Base-by-base conservation (phyloP, 805 yeast genomes). In the Starmerella davenportii region DNA sequence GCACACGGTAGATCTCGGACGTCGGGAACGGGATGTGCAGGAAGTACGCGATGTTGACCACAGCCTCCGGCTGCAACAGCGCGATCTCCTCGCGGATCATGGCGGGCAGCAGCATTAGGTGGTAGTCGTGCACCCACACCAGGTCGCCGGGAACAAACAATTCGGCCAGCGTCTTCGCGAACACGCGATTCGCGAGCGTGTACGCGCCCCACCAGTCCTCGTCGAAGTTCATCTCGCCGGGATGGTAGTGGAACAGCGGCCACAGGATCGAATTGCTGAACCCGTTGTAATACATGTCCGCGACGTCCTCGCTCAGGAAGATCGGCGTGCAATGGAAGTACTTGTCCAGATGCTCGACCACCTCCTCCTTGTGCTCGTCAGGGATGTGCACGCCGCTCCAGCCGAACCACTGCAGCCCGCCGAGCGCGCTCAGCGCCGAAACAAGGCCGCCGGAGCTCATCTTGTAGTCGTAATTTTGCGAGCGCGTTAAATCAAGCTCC, bases 391-490 rank as follows among this genome's bases (percentile, higher is more conserved):
- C 41, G 9, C 87, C 92, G 2, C 96, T 94, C 99, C 99, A 90
- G 14, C 99, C 99, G 52, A 80, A 75, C 99, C 99, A 90, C 25
- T 49, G 49, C 36, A 50, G 41, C 55, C 84, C 90, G 57, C 81
- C 81, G 38, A 90, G 62, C 1, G 96, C 96, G 53, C 85, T 93
- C 31, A 90, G 63, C 0, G 95, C 98, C 1, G 95, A 82, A 19
- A 92, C 98, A 36, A 90, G 69, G 2, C 99, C 99, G 21, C 99
- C 99, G 2, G 94, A 79, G 23, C 95, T 84, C 95, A 90, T 81
- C 36, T 75, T 61, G 57, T 87, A 90, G 43, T 73, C 74, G 56
- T 82, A 90, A 23, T 41, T 37, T 25, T 35, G 31, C 9, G 47
- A 39, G 20, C 37, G 35, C 7, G 44, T 27, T 29, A 36, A 28